Evolutionary conservation across 257 asterid genomes (phyloP), one percentile per base, ranked within the genome.

Genomic region (Jasminum sambac): DNA sequence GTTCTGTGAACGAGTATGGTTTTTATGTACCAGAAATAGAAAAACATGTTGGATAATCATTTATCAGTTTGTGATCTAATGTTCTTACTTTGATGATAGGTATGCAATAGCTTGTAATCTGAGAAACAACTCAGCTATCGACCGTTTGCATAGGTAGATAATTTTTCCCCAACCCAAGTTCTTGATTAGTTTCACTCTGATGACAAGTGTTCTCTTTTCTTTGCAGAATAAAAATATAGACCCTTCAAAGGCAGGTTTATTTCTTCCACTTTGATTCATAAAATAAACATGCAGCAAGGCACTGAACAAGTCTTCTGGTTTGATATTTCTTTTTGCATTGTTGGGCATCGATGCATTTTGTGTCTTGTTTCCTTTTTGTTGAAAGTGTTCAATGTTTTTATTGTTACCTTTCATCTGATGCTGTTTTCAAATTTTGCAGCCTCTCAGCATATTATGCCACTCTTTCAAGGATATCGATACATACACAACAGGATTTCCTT

Each of bases 401-500:
- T 19, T 55, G 62, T 55, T 55, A 26, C 43, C n/a, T 16, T 36
- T 23, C 14, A 72, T 50, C 68, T 78, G 68, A 66, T 46, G 19
- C 69, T 50, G 43, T 46, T 67, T 40, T 68, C 61, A 70, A 52
- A 69, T 70, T 44, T 82, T 76, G 72, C 89, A 90, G 97, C 97
- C 98, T 43, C 98, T 93, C 23, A 90, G 98, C 74, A 81, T 93
- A 75, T 71, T 93, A 46, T 90, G 97, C 68, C 91, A 70, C 79
- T 89, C 98, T 41, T 89, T 93, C 76, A 82, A 84, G 74, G 97
- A 90, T 85, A 90, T 93, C 44, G 98, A 93, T 77, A 86, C 83
- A 41, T 93, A 90, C 73, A 93, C 97, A 4, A 90, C 95, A 37
- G 98, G 98, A 77, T 93, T 93, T 75, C 96, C 96, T 69, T 82